phyloP scores from a whole-genome alignment of 2,329 filamentous ascomycete species.

The Fusarium papillatum region DNA sequence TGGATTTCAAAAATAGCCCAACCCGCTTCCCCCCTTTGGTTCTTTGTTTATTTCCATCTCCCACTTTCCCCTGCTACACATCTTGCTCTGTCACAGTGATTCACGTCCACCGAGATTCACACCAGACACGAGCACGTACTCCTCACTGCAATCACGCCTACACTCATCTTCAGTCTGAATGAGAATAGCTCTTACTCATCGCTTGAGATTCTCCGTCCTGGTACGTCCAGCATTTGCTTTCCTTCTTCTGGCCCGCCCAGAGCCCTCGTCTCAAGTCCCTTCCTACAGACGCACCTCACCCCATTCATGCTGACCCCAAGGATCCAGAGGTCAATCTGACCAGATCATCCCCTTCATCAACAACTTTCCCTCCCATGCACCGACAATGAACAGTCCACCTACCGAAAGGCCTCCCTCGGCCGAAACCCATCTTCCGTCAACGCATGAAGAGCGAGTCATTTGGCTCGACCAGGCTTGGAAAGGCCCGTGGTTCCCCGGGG shows the following conservation, averaged over 20 bases:
- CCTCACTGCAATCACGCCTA: not conserved
- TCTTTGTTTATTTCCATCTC: not conserved
- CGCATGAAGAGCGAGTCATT: not conserved
- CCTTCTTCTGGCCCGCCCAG: not conserved
- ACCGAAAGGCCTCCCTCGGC: not conserved
- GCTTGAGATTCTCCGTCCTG: not conserved
- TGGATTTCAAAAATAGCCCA: not conserved
- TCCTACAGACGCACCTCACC: not conserved
- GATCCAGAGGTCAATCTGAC: not conserved
- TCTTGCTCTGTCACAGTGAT: not conserved
- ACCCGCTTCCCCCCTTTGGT: not conserved
- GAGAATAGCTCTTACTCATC: not conserved
- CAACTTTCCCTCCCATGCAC: not conserved
- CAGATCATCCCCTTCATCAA: not conserved
- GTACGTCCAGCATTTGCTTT: not conserved
- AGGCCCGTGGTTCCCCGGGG: not conserved
- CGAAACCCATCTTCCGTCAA: not conserved
- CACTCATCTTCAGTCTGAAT: not conserved
- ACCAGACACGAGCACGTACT: not conserved
- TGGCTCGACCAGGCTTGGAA: not conserved
- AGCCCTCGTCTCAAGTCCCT: not conserved
- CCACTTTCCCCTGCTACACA: not conserved
- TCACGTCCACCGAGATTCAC: not conserved
- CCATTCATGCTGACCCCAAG: not conserved
- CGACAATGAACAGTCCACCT: not conserved